Evolutionary conservation across 768 basidiomycete genomes (phyloP).

Genomic region (Arthromyces matolae): DNA sequence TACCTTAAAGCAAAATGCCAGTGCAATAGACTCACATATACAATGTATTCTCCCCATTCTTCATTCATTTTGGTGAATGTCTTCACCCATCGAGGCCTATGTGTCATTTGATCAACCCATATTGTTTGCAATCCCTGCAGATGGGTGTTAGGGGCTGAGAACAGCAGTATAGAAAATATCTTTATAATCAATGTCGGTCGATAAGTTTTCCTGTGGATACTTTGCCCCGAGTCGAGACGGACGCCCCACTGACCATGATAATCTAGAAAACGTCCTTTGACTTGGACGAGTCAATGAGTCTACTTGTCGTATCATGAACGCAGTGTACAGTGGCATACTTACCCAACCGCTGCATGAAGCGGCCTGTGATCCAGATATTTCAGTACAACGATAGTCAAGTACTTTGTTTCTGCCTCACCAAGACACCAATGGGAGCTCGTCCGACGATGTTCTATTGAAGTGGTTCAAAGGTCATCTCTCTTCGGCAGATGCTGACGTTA

Average conservation of each 20-base stretch:
- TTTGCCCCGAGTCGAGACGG: slow-evolving; percentile 33
- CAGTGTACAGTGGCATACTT: background rate
- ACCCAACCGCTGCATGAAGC: slow-evolving; percentile 13
- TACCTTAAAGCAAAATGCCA: too few relatives aligned
- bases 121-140: slow-evolving; percentile 37
- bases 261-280: slow-evolving; percentile 31
- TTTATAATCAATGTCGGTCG: slow-evolving; percentile 30
- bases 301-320: background rate
- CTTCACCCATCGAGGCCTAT: slow-evolving; percentile 33
- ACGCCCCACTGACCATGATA: slow-evolving; percentile 41
- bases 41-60: slow-evolving; percentile 40
- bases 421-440: slow-evolving; percentile 1
- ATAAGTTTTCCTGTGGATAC: slow-evolving; percentile 24
- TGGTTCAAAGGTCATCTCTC: background rate
- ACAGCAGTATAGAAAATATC: slow-evolving; percentile 36
- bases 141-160: slow-evolving; percentile 41
- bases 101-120: slow-evolving; percentile 43
- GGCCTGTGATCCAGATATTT: slow-evolving; percentile 6
- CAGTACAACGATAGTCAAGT: background rate
- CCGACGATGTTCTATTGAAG: background rate
- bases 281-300: background rate
- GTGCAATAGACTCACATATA: slow-evolving; percentile 37
- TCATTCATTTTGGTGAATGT: slow-evolving; percentile 34
- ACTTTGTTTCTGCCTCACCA: background rate
- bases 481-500: background rate